Evolutionary conservation across 768 basidiomycete genomes (phyloP).

Genomic region (Dioszegia hungarica): DNA sequence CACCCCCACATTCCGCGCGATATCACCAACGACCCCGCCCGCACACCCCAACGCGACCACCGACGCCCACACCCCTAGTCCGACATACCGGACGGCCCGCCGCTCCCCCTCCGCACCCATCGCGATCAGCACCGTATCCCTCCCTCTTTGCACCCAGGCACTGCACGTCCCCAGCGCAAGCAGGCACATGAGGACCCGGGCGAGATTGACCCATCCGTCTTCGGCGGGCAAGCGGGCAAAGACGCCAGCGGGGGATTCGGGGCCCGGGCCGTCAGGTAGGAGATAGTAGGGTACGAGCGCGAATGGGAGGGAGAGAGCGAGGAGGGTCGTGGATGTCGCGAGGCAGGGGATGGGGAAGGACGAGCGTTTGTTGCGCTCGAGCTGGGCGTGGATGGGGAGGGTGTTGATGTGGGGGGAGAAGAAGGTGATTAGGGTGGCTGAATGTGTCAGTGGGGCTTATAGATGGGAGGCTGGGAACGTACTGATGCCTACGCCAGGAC

Average conservation of each 20-base stretch:
- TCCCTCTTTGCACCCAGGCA: conserved; percentile 36
- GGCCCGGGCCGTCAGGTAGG: conserved; percentile 6
- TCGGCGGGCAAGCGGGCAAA: conserved; percentile 27
- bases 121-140: conserved; percentile 32
- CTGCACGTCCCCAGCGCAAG: conserved; percentile 33
- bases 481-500: conserved; percentile 45
- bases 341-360: conserved; percentile 42
- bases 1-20: conserved; percentile 38
- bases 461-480: no score
- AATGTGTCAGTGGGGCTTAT: conserved; percentile 4
- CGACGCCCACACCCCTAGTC: conserved; percentile 32
- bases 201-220: conserved; percentile 42
- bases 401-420: conserved; percentile 46
- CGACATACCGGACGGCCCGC: conserved; percentile 41
- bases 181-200: conserved; percentile 38
- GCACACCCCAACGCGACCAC: conserved; percentile 30
- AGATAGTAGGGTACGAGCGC: conserved; percentile 48
- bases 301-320: conserved; percentile 38
- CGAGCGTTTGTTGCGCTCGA: conserved; percentile 34
- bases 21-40: conserved; percentile 37
- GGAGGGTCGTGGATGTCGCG: conserved; percentile 25
- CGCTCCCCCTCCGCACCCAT: conserved; percentile 37
- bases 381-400: conserved; percentile 36
- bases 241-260: conserved; percentile 28
- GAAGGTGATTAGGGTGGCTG: conserved; percentile 41